Percentiles rank a stretch among this genome's conserved stretches.
These are phyloP conservation scores for Funneliformis geosporum DNA, from an alignment of 192 early-diverging fungal genomes.

Conservation along the genomic window DNA sequence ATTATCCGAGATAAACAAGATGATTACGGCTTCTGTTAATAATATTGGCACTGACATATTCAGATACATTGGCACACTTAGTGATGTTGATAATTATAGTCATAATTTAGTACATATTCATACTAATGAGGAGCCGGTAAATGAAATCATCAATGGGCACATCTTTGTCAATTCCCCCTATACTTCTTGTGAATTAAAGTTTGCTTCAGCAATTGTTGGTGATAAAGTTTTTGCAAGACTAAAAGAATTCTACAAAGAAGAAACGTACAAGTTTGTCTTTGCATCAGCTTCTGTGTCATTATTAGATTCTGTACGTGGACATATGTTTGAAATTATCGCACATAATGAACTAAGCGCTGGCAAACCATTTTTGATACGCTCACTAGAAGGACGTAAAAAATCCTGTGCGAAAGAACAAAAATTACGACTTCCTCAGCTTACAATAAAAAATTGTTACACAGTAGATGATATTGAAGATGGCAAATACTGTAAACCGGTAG, in stretches of 20 bases:
- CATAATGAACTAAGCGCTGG: background rate
- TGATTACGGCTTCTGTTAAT: background rate
- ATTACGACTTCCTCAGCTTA: background rate
- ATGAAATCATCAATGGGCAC: background rate
- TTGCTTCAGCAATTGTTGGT: background rate
- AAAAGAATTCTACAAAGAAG: conserved; percentile 1
- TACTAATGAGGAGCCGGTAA: background rate
- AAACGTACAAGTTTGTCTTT: background rate
- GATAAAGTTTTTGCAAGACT: background rate
- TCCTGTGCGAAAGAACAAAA: background rate
- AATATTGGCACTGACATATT: background rate
- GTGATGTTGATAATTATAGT: background rate
- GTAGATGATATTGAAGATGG: background rate
- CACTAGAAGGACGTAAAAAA: background rate
- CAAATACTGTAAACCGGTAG: background rate
- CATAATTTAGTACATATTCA: conserved; percentile 1
- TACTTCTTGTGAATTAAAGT: background rate
- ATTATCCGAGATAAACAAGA: background rate
- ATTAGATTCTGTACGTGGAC: background rate
- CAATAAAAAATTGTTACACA: background rate
- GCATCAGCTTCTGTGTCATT: background rate
- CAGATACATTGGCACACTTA: background rate
- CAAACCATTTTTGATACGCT: background rate
- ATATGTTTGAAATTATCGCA: background rate
- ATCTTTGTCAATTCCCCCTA: background rate